Conservation (phyloP, 345 rosid genomes). For the Eucalyptus tenuipes region DNA sequence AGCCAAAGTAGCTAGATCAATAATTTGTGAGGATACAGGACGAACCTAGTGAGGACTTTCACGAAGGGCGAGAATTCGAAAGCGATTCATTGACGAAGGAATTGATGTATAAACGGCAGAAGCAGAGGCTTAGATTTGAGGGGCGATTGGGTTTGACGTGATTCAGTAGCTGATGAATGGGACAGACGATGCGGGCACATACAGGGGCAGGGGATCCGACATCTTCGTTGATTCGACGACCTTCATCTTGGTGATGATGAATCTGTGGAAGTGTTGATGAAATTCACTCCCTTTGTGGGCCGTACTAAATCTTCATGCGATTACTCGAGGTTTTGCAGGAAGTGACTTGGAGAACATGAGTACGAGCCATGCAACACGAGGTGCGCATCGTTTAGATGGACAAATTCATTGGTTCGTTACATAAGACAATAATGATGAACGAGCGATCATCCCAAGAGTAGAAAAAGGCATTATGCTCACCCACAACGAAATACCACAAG, state of each 20-base stretch:
- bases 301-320: neutral
- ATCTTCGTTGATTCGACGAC: too few species aligned
- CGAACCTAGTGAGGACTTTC: neutral
- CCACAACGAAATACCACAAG: too few species aligned
- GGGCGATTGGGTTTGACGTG: neutral
- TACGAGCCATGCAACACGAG: neutral
- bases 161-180: neutral
- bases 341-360: neutral
- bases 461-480: too few species aligned
- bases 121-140: neutral
- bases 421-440: too few species aligned
- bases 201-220: neutral
- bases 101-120: neutral
- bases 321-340: neutral
- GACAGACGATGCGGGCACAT: neutral
- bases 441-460: too few species aligned
- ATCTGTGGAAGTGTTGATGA: neutral
- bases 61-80: neutral
- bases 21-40: neutral
- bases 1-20: neutral
- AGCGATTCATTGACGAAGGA: neutral
- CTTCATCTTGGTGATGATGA: neutral
- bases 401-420: neutral
- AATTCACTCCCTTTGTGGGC: neutral
- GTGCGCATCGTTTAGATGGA: neutral